phyloP scores from a whole-genome alignment of 345 rosid species.

The Erysimum cheiranthoides region DNA sequence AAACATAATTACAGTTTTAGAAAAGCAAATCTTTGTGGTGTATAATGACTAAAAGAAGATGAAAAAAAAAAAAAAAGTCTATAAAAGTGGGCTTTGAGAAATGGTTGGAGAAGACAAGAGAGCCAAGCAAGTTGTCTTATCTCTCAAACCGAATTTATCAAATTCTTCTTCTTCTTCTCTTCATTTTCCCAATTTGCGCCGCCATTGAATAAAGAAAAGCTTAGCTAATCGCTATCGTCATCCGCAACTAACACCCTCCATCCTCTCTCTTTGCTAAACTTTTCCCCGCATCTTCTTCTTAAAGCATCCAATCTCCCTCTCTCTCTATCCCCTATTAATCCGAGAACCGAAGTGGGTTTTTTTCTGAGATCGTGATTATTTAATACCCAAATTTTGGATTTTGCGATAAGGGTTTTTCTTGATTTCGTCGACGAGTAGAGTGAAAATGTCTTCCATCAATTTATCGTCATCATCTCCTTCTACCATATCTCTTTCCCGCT shows the following conservation, averaged over 20 bases:
- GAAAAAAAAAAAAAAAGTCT: constrained; percentile 14
- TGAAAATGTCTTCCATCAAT: constrained; percentile 53
- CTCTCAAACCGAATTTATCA: neutral
- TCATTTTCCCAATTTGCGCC: constrained; percentile 24
- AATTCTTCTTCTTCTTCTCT: neutral
- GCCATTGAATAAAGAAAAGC: constrained; percentile 24
- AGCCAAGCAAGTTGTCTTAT: constrained; percentile 37
- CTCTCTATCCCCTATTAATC: constrained; percentile 1
- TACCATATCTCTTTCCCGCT: constrained; percentile 47
- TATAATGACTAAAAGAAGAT: too few species aligned
- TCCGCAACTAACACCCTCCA: constrained; percentile 14
- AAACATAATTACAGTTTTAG: too few species aligned
- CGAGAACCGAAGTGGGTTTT: neutral
- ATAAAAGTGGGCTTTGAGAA: constrained; percentile 29
- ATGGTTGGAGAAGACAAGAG: constrained; percentile 20
- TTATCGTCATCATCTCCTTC: constrained; percentile 49
- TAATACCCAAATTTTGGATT: constrained; percentile 14
- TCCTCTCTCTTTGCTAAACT: neutral
- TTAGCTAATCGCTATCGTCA: constrained; percentile 37
- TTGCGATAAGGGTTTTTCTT: constrained; percentile 12
- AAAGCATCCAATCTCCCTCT: neutral
- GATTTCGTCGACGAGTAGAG: neutral
- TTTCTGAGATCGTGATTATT: constrained; percentile 19
- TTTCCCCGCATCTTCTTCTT: constrained; percentile 42
- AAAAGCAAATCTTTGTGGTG: too few species aligned